These are phyloP conservation scores for Pythium diclinum DNA, from an alignment of 352 stramenopile genomes.

Conservation along the genomic window DNA sequence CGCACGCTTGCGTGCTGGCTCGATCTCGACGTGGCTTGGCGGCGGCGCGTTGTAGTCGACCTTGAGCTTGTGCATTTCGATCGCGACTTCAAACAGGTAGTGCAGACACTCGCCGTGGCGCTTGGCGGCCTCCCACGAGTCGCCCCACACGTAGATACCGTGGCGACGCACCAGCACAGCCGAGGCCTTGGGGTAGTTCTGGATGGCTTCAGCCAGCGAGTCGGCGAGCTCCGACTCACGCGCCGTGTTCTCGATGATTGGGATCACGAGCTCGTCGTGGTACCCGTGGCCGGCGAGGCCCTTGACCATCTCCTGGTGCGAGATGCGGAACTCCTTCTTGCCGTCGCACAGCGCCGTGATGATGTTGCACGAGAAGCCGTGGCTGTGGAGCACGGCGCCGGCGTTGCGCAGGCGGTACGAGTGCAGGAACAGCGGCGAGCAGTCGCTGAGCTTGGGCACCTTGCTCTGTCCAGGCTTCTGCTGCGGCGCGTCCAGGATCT, in stretches of 20 bases:
- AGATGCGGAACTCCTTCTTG: slow-evolving; percentile 84
- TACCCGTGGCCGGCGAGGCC: slow-evolving; percentile 91
- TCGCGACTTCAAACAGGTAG: slow-evolving; percentile 93
- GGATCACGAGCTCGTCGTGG: slow-evolving; percentile 91
- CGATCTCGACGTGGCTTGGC: neutral
- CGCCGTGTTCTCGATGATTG: slow-evolving; percentile 96
- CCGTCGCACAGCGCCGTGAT: slow-evolving; percentile 89
- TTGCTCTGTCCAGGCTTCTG: slow-evolving; percentile 30
- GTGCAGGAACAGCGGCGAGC: slow-evolving; percentile 92
- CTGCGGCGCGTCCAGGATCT: slow-evolving; percentile 64
- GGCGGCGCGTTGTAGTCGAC: slow-evolving; percentile 67
- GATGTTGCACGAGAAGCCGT: slow-evolving; percentile 85
- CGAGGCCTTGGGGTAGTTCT: slow-evolving; percentile 85
- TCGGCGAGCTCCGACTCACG: slow-evolving; percentile 91
- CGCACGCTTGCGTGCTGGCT: slow-evolving; percentile 57
- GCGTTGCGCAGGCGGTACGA: slow-evolving; percentile 86
- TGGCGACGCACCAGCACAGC: slow-evolving; percentile 94
- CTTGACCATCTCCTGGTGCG: slow-evolving; percentile 98
- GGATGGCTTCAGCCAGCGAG: slow-evolving; percentile 81
- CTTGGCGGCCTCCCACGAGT: slow-evolving; percentile 95
- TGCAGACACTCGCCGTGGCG: slow-evolving; percentile 95
- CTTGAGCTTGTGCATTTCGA: slow-evolving; percentile 88
- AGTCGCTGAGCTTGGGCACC: slow-evolving; percentile 89
- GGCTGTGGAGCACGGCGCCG: slow-evolving; percentile 74
- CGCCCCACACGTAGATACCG: slow-evolving; percentile 95